phyloP scores from a whole-genome alignment of 139 green algal genomes.

The Chlamydomonas asymmetrica region DNA sequence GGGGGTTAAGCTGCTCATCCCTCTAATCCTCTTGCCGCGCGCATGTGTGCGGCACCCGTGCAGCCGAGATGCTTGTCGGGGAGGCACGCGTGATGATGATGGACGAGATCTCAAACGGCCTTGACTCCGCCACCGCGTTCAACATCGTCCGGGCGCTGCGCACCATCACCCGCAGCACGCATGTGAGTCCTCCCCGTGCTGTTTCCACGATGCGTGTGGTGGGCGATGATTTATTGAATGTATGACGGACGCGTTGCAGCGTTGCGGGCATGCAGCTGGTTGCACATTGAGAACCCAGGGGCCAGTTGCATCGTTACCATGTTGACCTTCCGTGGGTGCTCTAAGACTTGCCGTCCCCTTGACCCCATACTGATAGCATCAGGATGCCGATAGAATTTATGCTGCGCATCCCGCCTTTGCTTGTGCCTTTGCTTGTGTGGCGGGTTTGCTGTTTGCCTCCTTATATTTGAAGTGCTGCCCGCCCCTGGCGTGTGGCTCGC shows the following conservation, averaged over 20 bases:
- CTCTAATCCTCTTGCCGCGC: too few species aligned
- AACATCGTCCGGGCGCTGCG: slow-evolving; percentile 23
- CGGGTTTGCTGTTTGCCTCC: too few species aligned
- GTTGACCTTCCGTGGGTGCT: background rate
- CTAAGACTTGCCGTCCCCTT: background rate
- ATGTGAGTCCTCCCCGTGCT: background rate
- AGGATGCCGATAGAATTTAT: background rate
- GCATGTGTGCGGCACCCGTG: background rate
- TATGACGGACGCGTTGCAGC: too few species aligned
- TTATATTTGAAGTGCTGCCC: too few species aligned
- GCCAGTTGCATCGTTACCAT: background rate
- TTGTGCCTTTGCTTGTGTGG: background rate
- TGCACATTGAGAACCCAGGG: background rate
- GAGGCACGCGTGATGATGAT: slow-evolving; percentile 42
- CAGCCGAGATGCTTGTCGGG: slow-evolving; percentile 65
- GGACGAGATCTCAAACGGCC: slow-evolving; percentile 60
- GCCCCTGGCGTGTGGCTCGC: too few species aligned
- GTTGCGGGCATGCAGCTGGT: too few species aligned
- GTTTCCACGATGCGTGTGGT: background rate
- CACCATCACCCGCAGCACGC: background rate
- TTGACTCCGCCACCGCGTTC: slow-evolving; percentile 67
- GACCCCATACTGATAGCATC: too few species aligned
- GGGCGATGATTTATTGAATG: background rate
- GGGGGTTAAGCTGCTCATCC: too few species aligned
- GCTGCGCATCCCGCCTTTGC: background rate